Percentiles rank a stretch among this genome's conserved stretches.
phyloP scores from a whole-genome alignment of 2,329 filamentous ascomycete genomes.

The Aspergillus sp. region DNA sequence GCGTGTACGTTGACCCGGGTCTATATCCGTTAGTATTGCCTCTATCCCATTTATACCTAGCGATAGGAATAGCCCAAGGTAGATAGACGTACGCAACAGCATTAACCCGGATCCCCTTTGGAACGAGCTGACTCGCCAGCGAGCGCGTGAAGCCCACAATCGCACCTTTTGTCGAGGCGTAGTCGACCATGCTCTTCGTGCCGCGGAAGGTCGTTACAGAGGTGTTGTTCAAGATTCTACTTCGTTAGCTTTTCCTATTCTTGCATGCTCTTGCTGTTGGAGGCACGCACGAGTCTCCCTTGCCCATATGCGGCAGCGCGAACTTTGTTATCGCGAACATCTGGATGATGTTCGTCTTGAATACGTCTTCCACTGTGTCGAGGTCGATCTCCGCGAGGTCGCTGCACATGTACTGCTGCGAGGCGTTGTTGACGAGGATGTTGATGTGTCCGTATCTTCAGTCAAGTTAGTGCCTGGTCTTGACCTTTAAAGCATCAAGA shows the following conservation, averaged over 20 bases:
- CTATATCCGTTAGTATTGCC: constrained; percentile 14
- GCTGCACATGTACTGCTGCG: constrained; percentile 55
- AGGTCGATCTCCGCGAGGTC: constrained; percentile 57
- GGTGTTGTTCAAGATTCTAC: constrained; percentile 57
- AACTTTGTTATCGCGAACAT: constrained; percentile 63
- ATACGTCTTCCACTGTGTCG: constrained; percentile 55
- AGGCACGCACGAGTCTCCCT: constrained; percentile 45
- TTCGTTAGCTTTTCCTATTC: too few species aligned
- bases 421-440: constrained; percentile 61
- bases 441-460: constrained; percentile 35
- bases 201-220: constrained; percentile 58
- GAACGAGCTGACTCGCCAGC: constrained; percentile 53
- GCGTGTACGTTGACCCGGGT: constrained; percentile 35
- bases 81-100: constrained; percentile 36
- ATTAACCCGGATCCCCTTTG: constrained; percentile 59
- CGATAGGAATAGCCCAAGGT: neutral
- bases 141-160: constrained; percentile 57
- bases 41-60: too few species aligned
- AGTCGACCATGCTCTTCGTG: constrained; percentile 53
- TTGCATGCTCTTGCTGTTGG: neutral
- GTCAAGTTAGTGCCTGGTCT: too few species aligned
- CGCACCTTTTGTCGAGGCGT: constrained; percentile 58
- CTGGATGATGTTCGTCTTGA: constrained; percentile 57
- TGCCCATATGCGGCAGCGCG: constrained; percentile 55
- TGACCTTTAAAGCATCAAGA: too few species aligned